These are phyloP conservation scores for Pogostemon cablin DNA, from an alignment of 257 asterid genomes.

Conservation along the genomic window DNA sequence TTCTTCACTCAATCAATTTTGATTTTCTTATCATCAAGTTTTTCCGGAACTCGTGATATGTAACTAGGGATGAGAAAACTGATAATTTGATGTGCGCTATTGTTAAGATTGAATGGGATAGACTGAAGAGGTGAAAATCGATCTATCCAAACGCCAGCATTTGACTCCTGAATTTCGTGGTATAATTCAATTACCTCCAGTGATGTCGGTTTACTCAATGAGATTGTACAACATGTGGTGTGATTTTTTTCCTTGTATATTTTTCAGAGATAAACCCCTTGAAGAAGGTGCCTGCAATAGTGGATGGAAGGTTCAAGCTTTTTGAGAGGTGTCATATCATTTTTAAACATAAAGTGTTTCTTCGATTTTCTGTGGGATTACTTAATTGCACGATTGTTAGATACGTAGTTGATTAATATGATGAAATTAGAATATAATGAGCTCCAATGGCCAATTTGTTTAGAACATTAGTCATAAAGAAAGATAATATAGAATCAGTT, in stretches of 20 bases:
- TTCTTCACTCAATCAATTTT: constrained; percentile 18
- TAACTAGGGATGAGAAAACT: background rate
- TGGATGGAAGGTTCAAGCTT: constrained; percentile 87
- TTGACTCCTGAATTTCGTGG: constrained; percentile 73
- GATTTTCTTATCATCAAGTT: background rate
- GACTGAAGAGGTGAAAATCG: constrained; percentile 74
- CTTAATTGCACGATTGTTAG: background rate
- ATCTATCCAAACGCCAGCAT: constrained; percentile 61
- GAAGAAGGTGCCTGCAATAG: constrained; percentile 83
- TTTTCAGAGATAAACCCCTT: constrained; percentile 70
- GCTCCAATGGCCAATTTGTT: background rate
- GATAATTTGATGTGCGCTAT: constrained; percentile 37
- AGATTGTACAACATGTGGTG: background rate
- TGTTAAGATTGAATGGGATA: constrained; percentile 67
- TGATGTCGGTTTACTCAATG: background rate
- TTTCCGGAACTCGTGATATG: background rate
- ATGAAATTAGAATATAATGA: background rate
- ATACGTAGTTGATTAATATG: background rate
- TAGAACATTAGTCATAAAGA: background rate
- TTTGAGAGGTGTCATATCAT: constrained; percentile 64
- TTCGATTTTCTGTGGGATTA: background rate
- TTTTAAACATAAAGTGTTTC: background rate
- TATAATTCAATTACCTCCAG: constrained; percentile 20
- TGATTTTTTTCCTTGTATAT: background rate
- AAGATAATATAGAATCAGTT: background rate